These are phyloP conservation scores for Vararia minispora DNA, from an alignment of 768 basidiomycete genomes.

Conservation along the genomic window DNA sequence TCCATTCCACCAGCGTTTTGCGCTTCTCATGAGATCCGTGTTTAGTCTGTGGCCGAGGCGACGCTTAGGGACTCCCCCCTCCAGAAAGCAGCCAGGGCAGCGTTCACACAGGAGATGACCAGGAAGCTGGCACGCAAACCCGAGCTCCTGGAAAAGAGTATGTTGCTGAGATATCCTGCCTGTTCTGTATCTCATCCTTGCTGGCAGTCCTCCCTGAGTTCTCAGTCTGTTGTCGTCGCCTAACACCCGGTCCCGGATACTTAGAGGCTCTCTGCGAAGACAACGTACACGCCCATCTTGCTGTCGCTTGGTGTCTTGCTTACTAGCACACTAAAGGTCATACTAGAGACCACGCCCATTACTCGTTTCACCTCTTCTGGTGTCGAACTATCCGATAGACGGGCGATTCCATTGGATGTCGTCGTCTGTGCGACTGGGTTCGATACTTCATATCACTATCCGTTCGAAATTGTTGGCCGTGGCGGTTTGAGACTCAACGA, in stretches of 20 bases:
- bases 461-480: slow-evolving; percentile 17
- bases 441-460: slow-evolving; percentile 13
- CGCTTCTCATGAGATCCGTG: too few relatives aligned
- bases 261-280: slow-evolving; percentile 19
- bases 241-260: slow-evolving; percentile 23
- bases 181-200: too few relatives aligned
- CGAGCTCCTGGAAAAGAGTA: slow-evolving; percentile 15
- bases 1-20: too few relatives aligned
- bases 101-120: slow-evolving; percentile 14
- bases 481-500: slow-evolving; percentile 20
- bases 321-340: not conserved
- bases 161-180: too few relatives aligned
- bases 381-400: slow-evolving; percentile 18
- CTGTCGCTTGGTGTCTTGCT: not conserved
- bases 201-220: slow-evolving; percentile 17
- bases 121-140: slow-evolving; percentile 18
- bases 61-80: slow-evolving; percentile 8
- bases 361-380: slow-evolving; percentile 18
- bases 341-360: slow-evolving; percentile 15
- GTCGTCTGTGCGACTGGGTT: slow-evolving; percentile 23
- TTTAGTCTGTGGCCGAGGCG: slow-evolving; percentile 9
- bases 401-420: slow-evolving; percentile 19
- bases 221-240: slow-evolving; percentile 19
- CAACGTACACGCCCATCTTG: slow-evolving; percentile 11
- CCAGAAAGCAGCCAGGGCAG: slow-evolving; percentile 9